Percentiles rank a stretch among this genome's conserved stretches.
Conservation (phyloP, 257 asterid genomes). For the Solanum verrucosum region DNA sequence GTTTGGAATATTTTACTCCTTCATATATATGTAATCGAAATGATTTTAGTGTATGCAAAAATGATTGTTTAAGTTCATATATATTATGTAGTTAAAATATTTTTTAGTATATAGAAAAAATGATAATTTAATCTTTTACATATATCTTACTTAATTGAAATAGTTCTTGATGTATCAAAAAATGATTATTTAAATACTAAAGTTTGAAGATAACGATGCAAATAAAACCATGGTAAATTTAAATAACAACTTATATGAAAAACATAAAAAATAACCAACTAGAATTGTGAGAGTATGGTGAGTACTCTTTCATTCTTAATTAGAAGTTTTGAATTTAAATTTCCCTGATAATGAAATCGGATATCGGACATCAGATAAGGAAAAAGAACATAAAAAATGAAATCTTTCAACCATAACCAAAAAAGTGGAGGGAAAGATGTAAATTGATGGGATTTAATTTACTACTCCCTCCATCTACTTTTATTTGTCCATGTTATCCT, state of each 20-base stretch:
- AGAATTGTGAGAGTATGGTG: no score
- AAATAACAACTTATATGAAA: background rate
- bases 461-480: background rate
- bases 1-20: background rate
- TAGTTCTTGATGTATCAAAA: background rate
- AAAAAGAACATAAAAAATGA: background rate
- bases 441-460: conserved; percentile 12
- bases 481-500: rapidly evolving
- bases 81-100: background rate
- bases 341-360: no score
- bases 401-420: background rate
- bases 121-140: no score
- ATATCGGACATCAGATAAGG: no score
- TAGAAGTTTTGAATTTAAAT: no score
- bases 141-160: background rate
- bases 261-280: background rate
- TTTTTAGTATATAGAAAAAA: background rate
- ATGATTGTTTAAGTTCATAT: background rate
- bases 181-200: background rate
- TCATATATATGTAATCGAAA: background rate
- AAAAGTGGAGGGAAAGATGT: background rate
- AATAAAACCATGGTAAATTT: background rate
- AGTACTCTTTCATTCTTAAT: no score
- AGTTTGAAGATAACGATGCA: background rate
- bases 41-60: background rate